Base-by-base conservation (phyloP, 306 rosid genomes). In the Calophaca sinica region DNA sequence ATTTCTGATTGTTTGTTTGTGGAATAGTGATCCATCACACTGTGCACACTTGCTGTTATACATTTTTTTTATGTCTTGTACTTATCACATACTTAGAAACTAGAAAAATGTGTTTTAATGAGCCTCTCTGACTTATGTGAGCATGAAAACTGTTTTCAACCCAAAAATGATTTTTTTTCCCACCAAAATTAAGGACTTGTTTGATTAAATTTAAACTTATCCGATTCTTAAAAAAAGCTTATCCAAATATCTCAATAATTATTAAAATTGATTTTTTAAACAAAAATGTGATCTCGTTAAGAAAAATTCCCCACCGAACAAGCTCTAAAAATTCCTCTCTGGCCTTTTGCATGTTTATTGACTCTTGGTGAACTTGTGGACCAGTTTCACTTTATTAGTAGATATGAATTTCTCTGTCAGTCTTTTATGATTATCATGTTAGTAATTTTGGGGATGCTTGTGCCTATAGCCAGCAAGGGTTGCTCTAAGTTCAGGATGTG, bases 381-480 rank as follows among this genome's bases (percentile, higher is more conserved):
- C 36, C 13, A 51, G 48, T 65, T 63, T 44, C 12, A 42, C 35
- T 53, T 44, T 5, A 26, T 51, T 32, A 12, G 57, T 11, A 10
- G 13, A 68, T 59, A 3, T 32, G 53, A 14, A 59, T 58, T 49
- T 13, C 29, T 54, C 2, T 48, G 7, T 63, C 58, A 11, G 11
- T 55, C 38, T 63, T 70, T 74, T 33, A 57, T 58, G 36, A 54
- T 74, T 54, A 62, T 63, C 70, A 58, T 64, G 58, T 57, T 53
- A 59, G 48, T 84, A 74, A 75, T 57, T 59, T 64, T 10, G 55
- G 1, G 50, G 64, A n/a, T 70, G 36, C 48, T 69, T 71, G 28
- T 81, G 54, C 74, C 11, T 85, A 61, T 69, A 91, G 99, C 97
- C 99, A 70, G 88, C 99, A 46, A 87, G 93, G 77, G 93, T 90